phyloP scores from a whole-genome alignment of 306 rosid species.

The Vigna reflexopilosa region DNA sequence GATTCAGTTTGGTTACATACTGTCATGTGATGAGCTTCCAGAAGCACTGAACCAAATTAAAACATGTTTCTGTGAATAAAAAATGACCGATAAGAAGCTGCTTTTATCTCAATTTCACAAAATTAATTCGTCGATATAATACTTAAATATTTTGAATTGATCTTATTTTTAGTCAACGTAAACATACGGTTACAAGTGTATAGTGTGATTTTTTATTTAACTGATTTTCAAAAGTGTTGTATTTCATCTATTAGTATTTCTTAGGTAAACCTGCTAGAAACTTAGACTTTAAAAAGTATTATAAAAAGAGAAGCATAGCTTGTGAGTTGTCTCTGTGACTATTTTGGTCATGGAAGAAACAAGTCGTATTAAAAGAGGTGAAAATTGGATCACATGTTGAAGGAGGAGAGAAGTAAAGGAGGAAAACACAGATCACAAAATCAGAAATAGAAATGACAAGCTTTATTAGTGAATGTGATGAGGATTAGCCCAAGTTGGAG shows the following conservation, averaged over 20 bases:
- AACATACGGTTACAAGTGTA: rapidly evolving
- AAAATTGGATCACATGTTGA: conserved; percentile 49
- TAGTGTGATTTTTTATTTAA: no score
- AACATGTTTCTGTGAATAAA: not conserved
- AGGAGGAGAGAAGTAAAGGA: conserved; percentile 4
- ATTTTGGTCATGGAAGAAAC: conserved; percentile 39
- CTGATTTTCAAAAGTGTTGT: no score
- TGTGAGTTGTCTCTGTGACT: conserved; percentile 43
- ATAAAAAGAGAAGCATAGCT: conserved; percentile 41
- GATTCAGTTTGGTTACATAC: conserved; percentile 44
- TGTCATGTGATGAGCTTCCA: conserved; percentile 63
- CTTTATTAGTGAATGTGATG: conserved; percentile 53
- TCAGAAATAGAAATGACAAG: conserved; percentile 27
- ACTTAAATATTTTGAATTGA: no score
- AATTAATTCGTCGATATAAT: no score
- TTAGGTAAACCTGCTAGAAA: conserved; percentile 17
- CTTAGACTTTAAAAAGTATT: conserved; percentile 11
- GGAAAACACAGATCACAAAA: conserved; percentile 36
- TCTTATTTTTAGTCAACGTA: no score
- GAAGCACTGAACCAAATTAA: conserved; percentile 45
- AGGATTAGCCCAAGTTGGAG: conserved; percentile 54
- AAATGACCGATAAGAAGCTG: not conserved
- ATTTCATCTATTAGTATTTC: not conserved
- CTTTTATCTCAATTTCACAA: no score
- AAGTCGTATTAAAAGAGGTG: conserved; percentile 40